These are phyloP conservation scores for Ophiostoma australiae DNA, from an alignment of 2,329 filamentous ascomycete species.

Conservation along the genomic window DNA sequence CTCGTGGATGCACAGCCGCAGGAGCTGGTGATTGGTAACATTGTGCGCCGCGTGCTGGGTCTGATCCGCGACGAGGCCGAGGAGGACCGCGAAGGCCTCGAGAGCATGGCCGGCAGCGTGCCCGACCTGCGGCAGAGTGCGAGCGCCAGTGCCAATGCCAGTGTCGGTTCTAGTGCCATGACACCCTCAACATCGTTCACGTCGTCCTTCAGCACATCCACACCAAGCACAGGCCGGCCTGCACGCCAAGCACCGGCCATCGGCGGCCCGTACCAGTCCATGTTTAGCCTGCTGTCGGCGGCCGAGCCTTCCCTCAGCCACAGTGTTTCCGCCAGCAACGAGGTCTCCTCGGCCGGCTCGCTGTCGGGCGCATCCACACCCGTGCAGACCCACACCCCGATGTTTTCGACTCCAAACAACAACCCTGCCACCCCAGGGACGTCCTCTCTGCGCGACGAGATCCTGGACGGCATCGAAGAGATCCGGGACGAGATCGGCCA, in stretches of 20 bases:
- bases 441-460: constrained; percentile 78
- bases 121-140: constrained; percentile 30
- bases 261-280: constrained; percentile 65
- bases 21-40: constrained; percentile 90
- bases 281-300: constrained; percentile 80
- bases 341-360: constrained; percentile 18
- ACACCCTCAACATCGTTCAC: constrained; percentile 37
- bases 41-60: constrained; percentile 82
- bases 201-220: background rate
- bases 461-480: constrained; percentile 90
- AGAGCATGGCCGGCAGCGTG: constrained; percentile 39
- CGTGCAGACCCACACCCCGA: constrained; percentile 28
- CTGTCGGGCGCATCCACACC: constrained; percentile 48
- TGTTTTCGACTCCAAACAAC: background rate
- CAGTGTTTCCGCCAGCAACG: constrained; percentile 4
- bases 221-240: background rate
- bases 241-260: background rate
- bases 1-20: constrained; percentile 79
- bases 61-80: constrained; percentile 88
- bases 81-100: constrained; percentile 61
- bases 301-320: constrained; percentile 40
- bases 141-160: constrained; percentile 31
- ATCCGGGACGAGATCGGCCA: constrained; percentile 92
- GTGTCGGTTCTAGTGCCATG: background rate
- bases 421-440: background rate